These are phyloP conservation scores for Aspergillus affinis DNA, from an alignment of 495 filamentous ascomycete genomes.

Conservation along the genomic window DNA sequence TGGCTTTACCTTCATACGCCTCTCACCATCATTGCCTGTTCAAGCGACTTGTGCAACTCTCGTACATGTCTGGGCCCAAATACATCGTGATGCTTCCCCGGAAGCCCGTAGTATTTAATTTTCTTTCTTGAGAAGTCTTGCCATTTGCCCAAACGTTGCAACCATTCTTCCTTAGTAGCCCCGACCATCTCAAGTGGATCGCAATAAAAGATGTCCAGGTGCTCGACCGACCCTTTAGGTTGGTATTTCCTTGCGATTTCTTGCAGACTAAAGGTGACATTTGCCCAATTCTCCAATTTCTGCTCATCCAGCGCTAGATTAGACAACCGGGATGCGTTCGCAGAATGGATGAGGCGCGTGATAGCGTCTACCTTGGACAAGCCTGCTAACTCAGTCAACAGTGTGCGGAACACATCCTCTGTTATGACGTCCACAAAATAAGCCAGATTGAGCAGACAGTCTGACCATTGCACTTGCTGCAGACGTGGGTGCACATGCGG, in stretches of 20 bases:
- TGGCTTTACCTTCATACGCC: too few relatives aligned
- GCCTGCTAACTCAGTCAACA: neutral
- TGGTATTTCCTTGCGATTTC: constrained; percentile 31
- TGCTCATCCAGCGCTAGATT: neutral
- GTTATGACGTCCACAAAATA: constrained; percentile 3
- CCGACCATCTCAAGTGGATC: constrained; percentile 35
- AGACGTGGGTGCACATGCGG: constrained; percentile 4
- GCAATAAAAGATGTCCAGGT: constrained; percentile 47
- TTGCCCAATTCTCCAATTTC: constrained; percentile 3
- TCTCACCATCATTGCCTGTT: neutral
- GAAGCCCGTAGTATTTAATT: constrained; percentile 29
- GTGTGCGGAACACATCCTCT: neutral
- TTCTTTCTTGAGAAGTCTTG: constrained; percentile 26
- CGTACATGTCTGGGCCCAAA: constrained; percentile 1
- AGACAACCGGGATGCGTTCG: neutral
- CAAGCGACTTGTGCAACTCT: constrained; percentile 4
- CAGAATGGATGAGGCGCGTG: neutral
- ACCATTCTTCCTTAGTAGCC: constrained; percentile 37
- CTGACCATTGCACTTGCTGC: constrained; percentile 1
- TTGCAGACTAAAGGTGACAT: constrained; percentile 4
- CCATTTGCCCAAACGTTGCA: constrained; percentile 35
- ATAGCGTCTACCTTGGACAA: neutral
- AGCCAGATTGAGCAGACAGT: constrained; percentile 2
- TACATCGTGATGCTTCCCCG: constrained; percentile 30
- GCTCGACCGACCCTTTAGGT: constrained; percentile 32